Base-by-base conservation (phyloP, 768 basidiomycete genomes). In the Lenzites betulinus region DNA sequence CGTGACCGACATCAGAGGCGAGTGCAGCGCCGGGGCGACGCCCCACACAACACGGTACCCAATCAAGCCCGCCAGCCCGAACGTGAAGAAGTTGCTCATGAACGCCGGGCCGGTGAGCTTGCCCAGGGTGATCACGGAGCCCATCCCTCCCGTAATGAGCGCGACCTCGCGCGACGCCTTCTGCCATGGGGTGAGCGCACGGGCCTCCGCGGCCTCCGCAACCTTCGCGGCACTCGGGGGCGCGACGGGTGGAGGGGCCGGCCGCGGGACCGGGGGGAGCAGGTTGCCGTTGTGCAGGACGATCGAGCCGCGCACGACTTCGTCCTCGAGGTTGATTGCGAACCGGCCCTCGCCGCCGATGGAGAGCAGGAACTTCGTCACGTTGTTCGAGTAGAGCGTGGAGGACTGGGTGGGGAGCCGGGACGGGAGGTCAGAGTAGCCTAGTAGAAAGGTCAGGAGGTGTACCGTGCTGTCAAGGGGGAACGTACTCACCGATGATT, bases 41-140 rank as follows among this genome's bases (percentile, higher is more conserved):
- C 90, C 90, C 92, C 92, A 95, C 18, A 95, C 87, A 4, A 93
- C 92, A 67, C 92, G 86, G 69, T 93, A 93, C 18, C 93, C 93
- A 53, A 94, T 89, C 43, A 94, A 70, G 26, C 90, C 88, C 44
- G 93, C 93, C 63, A 95, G 79, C 20, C 93, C 92, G 68, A 95
- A 93, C 1, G 89, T 92, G 69, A 93, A 93, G 73, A 94, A 91
- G 69, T 87, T 90, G 66, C 84, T 83, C 93, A 95, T 95, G 73
- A 95, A 94, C 0, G 85, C 84, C 18, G 88, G 83, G 4, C 89
- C 87, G 0, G 93, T 92, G 47, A 86, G 73, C 69, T 92, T 93
- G 47, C 92, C 93, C 2, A 95, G 77, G 26, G 82, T 89, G 60
- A 95, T 74, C 12, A 77, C 75, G 8, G 85, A 79, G 28, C 88